Evolutionary conservation across 345 rosid species (phyloP), one percentile per base, ranked within the genome.

Genomic region (Dipteronia dyeriana): DNA sequence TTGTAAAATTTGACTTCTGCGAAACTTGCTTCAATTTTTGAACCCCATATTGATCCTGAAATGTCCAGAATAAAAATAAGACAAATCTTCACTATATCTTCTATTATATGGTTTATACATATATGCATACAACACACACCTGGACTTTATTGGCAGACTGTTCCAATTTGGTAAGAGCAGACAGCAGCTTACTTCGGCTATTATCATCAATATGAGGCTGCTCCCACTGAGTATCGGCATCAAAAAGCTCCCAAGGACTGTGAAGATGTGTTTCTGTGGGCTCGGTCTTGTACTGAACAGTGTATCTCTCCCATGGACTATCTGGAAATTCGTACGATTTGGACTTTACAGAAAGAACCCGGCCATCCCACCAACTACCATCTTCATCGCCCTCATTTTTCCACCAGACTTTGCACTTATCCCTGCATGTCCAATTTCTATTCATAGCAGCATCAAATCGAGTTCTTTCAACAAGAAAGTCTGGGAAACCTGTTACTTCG

Each of bases 171-270:
- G 71, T 76, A 62, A 94, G 83, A 72, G 93, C 91, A 10, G 78
- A 75, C 51, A 92, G 80, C 79, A 94, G 84, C 85, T 82, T 83
- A 47, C 75, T 83, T 78, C 88, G 87, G 57, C 49, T 68, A 77
- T 84, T 81, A 71, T 87, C 90, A 78, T 90, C 95, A 70, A 97
- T 87, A 76, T 72, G 87, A 70, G 91, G 97, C 70, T 88, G 95
- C 78, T 87, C 93, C 91, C 91, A 94, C 81, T 71, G 82, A 63
- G 88, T 82, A 75, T 87, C 89, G 20, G 86, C 83, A 72, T 97
- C 97, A 81, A 90, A 97, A 81, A 97, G 98, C 88, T 97, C 99
- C 98, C 99, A 97, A 3, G 99, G 99, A 84, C 99, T 94, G 87
- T 97, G 99, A 29, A 82, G 84, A 78, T 90, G 94, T 20, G 89